Conservation (phyloP, 2,329 filamentous ascomycete genomes). For the Venturia aucupariae region DNA sequence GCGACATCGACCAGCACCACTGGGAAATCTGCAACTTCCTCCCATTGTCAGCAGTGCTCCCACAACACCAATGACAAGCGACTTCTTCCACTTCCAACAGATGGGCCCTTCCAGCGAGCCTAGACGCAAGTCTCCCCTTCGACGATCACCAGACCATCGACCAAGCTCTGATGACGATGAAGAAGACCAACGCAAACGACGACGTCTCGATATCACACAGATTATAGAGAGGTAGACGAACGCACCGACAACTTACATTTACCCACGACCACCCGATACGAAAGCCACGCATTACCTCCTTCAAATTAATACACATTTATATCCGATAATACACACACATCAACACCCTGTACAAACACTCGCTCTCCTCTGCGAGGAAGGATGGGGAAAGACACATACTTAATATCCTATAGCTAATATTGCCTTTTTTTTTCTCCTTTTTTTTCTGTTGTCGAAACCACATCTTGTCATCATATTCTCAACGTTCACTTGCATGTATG, state of each 20-base stretch:
- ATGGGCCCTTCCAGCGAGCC: neutral
- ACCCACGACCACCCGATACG: neutral
- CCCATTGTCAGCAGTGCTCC: conserved; percentile 14
- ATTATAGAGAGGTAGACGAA: conserved; percentile 12
- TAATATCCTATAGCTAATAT: neutral
- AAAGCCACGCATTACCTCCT: neutral
- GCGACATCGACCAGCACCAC: conserved; percentile 4
- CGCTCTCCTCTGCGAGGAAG: neutral
- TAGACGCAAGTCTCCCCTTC: neutral
- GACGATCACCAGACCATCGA: neutral
- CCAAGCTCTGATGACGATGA: conserved; percentile 4
- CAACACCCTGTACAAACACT: neutral
- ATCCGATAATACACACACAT: neutral
- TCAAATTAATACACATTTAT: neutral
- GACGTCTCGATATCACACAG: conserved; percentile 17
- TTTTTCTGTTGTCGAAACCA: neutral
- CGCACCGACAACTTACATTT: neutral
- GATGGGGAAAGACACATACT: neutral
- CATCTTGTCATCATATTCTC: neutral
- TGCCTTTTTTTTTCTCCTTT: neutral
- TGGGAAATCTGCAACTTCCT: conserved; percentile 8
- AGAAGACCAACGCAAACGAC: conserved; percentile 16
- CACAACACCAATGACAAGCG: conserved; percentile 12
- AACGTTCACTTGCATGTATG: neutral
- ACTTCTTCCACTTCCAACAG: conserved; percentile 2